These are phyloP conservation scores for Colletotrichum sp. DNA, from an alignment of 2,329 filamentous ascomycete genomes.

Conservation along the genomic window DNA sequence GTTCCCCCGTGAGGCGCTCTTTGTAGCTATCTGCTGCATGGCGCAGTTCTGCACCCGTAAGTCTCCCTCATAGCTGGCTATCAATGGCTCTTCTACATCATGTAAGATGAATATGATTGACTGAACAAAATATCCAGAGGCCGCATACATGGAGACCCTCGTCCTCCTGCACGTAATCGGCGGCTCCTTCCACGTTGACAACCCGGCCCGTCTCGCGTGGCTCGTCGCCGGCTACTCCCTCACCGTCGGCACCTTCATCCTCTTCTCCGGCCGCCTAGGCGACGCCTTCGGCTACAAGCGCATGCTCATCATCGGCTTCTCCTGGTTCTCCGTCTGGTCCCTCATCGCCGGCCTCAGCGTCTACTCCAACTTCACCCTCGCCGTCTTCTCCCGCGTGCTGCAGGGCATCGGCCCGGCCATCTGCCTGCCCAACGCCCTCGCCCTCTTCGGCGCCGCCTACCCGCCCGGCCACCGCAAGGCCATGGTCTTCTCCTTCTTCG, in stretches of 20 bases:
- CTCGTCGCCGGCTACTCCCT: conserved; percentile 63
- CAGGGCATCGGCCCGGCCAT: conserved; percentile 68
- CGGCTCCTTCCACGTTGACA: conserved; percentile 4
- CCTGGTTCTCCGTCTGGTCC: conserved; percentile 62
- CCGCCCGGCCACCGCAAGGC: conserved; percentile 61
- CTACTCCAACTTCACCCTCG: conserved; percentile 16
- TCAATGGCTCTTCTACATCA: conserved; percentile 8
- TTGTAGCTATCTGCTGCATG: conserved; percentile 49
- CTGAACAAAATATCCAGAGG: conserved; percentile 32
- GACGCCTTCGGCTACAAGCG: conserved; percentile 64
- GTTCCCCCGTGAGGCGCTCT: conserved; percentile 35
- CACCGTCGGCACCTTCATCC: conserved; percentile 62
- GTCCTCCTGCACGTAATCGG: conserved; percentile 13
- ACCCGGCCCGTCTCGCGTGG: conserved; percentile 55
- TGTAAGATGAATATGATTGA: no score
- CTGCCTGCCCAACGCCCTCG: conserved; percentile 67
- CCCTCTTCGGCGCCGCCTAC: conserved; percentile 64
- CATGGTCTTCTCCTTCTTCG: conserved; percentile 61
- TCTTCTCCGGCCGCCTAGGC: conserved; percentile 62
- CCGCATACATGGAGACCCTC: conserved; percentile 29
- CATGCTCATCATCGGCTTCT: conserved; percentile 58
- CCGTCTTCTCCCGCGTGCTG: conserved; percentile 49
- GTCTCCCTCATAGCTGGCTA: background rate
- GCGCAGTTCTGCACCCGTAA: conserved; percentile 28
- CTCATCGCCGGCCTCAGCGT: conserved; percentile 52